Evolutionary conservation across 2,329 filamentous ascomycete species (phyloP), one percentile per base, ranked within the genome.

Genomic region (Diaporthe capsici): DNA sequence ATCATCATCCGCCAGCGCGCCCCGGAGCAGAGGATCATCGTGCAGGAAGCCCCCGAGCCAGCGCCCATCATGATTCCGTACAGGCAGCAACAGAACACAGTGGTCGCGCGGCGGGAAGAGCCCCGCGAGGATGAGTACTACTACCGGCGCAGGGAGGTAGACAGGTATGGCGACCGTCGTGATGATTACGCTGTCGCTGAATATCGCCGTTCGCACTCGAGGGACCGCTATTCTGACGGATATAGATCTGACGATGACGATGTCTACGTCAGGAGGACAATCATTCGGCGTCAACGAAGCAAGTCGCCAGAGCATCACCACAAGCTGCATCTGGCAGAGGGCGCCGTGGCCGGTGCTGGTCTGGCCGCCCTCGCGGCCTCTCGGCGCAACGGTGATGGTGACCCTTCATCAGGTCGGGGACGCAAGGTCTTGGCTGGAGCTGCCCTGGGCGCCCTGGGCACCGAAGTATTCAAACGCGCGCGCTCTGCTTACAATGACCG

Each of bases 261-360:
- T 76, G 84, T 86, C 74, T 84, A 85, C 76, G 75, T 80, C 55
- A 82, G 84, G 82, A 79, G 86, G 85, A 91, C 76, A 65, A 81
- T 89, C 57, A 83, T 90, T 47, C 88, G 85, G 25, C 87, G 88
- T 28, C 88, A 90, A 25, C 85, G 87, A 58, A 90, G 89, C 77
- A 84, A 84, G 17, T 88, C 88, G 78, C 83, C 86, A 6, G 86
- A 86, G 55, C 84, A 87, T 68, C 87, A 90, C 77, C 89, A 90
- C 78, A 91, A 87, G 81, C 88, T 89, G 57, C 89, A 92, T 78
- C 82, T 93, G 7, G 91, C 91, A 31, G 91, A 92, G 80, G 91
- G 91, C n/a, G 91, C 91, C 13, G 85, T 92, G 22, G 91, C 91
- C 39, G 91, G 91, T 22, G 91, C 91, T 25, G 91, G 91, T 67